Conservation (phyloP, 331 rosid species). For the Telfairia occidentalis region DNA sequence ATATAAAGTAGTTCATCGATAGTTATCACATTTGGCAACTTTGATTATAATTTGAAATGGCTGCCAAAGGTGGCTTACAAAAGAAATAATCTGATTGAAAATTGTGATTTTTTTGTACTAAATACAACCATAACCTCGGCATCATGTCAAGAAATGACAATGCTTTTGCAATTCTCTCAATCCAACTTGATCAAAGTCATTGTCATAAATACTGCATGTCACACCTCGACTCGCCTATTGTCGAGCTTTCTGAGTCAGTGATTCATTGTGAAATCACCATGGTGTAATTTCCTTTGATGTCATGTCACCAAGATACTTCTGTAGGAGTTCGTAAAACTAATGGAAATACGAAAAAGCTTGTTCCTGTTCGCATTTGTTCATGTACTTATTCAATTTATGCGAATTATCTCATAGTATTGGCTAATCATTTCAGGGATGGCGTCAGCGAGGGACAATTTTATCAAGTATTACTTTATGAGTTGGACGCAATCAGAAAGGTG, state of each 20-base stretch:
- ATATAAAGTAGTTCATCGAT: not conserved
- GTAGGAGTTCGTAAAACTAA: not conserved
- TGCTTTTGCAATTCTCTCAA: not conserved
- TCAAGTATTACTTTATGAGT: slow-evolving; percentile 87
- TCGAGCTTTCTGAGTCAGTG: not conserved
- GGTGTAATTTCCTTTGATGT: not conserved
- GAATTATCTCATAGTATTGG: not conserved
- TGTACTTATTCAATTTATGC: not conserved
- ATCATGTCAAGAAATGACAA: not conserved
- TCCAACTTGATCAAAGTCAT: not conserved
- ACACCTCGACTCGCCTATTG: not conserved
- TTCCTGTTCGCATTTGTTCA: not conserved
- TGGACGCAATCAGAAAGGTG: slow-evolving; percentile 97
- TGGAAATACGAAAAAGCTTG: not conserved
- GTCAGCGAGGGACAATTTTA: slow-evolving; percentile 97
- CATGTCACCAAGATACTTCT: not conserved
- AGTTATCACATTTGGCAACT: not conserved
- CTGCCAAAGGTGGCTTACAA: not conserved
- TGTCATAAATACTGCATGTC: not conserved
- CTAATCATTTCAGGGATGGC: slow-evolving; percentile 59
- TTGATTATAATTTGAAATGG: too few species aligned
- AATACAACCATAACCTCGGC: not conserved
- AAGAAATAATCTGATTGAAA: not conserved
- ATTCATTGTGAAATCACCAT: not conserved
- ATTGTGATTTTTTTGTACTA: too few species aligned